Evolutionary conservation across 176 grass and related monocot genomes (phyloP), one percentile per base, ranked within the genome.

Genomic region (Ampelocalamus luodianensis): DNA sequence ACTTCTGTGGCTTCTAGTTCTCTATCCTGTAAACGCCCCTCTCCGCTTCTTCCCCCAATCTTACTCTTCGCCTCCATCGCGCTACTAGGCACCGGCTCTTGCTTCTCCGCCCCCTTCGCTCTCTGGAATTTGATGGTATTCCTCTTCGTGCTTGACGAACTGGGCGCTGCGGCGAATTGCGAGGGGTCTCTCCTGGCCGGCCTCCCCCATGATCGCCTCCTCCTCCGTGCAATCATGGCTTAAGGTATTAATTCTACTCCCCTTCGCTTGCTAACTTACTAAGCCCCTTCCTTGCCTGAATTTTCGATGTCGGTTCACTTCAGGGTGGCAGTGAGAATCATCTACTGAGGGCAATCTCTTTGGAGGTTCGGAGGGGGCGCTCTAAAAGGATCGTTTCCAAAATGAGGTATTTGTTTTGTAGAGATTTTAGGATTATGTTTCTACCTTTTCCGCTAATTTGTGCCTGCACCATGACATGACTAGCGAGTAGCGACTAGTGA

Each of bases 351-450:
- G 68, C 46, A 12, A 32, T 83, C 8, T 83, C 58, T 18, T 74
- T 61, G 40, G 80, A 79, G 32, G 74, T 87, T 74, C 74, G n/a
- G 16, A 79, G 85, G 80, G 79, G 80, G 13, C 74, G 50, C 32
- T 74, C 80, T 51, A 83, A 45, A 73, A 90, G 63, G 60, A 16
- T 83, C 0, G 32, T 32, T 60, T 74, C 48, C 40, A 90, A 65
- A 90, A 90, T 87, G 85, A 87, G 89, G 85, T 90, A 63, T 54
- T 39, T 39, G 11, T 62, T 86, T 65, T 78, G 40, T 29, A 16
- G 39, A 43, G 5, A 49, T 50, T 55, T 36, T 54, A 23, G 48
- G 5, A 32, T 67, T 48, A 11, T 26, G 16, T 8, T 9, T 17
- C 5, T 48, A 68, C 22, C 29, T 22, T 67, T 34, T 22, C 23